A percentile compares a stretch with the other conserved stretches of the same genome.
These are phyloP conservation scores for Schizosaccharomyces pombe DNA, from an alignment of 805 yeast species.

Conservation along the genomic window DNA sequence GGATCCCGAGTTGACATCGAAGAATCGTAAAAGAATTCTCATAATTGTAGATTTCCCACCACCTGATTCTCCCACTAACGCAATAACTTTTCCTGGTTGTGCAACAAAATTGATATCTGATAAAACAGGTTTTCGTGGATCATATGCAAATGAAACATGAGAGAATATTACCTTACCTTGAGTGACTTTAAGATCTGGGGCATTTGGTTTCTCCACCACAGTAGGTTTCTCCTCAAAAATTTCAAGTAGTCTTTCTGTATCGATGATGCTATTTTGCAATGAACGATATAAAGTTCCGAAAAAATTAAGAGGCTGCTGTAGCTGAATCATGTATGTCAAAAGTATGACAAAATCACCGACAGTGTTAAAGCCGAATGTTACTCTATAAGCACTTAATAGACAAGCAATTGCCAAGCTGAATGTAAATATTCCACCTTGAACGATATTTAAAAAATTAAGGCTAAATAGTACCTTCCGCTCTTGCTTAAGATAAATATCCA, in stretches of 20 bases:
- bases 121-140: slow-evolving; percentile 36
- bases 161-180: slow-evolving; percentile 26
- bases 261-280: slow-evolving; percentile 8
- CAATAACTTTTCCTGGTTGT: slow-evolving; percentile 61
- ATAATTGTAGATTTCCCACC: slow-evolving; percentile 82
- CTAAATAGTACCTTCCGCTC: slow-evolving; percentile 6
- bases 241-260: slow-evolving; percentile 8
- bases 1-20: slow-evolving; percentile 48
- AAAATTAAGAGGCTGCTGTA: slow-evolving; percentile 9
- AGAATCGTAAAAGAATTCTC: slow-evolving; percentile 54
- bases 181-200: neutral
- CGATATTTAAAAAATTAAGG: slow-evolving; percentile 5
- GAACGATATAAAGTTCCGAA: slow-evolving; percentile 7
- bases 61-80: slow-evolving; percentile 89
- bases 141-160: slow-evolving; percentile 44
- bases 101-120: slow-evolving; percentile 33
- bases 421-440: slow-evolving; percentile 9
- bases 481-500: slow-evolving; percentile 5
- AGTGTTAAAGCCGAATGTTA: slow-evolving; percentile 6
- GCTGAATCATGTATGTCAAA: slow-evolving; percentile 9
- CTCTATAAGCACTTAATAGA: slow-evolving; percentile 8
- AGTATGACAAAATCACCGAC: slow-evolving; percentile 9
- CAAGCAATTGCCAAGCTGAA: slow-evolving; percentile 7
- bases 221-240: slow-evolving; percentile 8
- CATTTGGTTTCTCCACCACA: slow-evolving; percentile 6